Evolutionary conservation across 768 basidiomycete species (phyloP).

Genomic region (Chalciporus pseudorubinellus): DNA sequence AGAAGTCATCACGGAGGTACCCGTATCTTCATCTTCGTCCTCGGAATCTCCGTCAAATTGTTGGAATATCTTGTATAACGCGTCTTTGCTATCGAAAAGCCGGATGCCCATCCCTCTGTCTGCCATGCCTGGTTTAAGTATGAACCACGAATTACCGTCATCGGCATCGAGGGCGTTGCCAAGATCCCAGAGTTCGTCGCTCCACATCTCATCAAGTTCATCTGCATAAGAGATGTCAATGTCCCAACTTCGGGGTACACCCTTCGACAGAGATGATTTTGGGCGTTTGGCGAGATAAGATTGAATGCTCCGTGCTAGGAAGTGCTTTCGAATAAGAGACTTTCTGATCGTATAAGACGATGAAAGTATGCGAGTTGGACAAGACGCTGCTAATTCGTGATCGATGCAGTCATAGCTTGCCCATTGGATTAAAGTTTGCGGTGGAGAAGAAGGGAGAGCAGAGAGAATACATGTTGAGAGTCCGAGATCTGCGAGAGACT

Average conservation of each 20-base stretch:
- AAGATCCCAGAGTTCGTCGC: slow-evolving; percentile 91
- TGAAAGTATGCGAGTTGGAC: slow-evolving; percentile 54
- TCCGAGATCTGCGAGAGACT: slow-evolving; percentile 38
- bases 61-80: slow-evolving; percentile 72
- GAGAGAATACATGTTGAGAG: slow-evolving; percentile 30
- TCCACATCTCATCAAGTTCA: slow-evolving; percentile 91
- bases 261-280: slow-evolving; percentile 49
- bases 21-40: slow-evolving; percentile 38
- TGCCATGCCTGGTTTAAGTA: slow-evolving; percentile 96
- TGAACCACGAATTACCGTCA: slow-evolving; percentile 66
- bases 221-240: slow-evolving; percentile 88
- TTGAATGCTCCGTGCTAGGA: slow-evolving; percentile 71
- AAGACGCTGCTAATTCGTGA: slow-evolving; percentile 63
- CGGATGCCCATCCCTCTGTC: slow-evolving; percentile 95
- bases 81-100: slow-evolving; percentile 76
- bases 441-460: slow-evolving; percentile 21
- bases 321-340: slow-evolving; percentile 92
- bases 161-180: slow-evolving; percentile 53
- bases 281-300: slow-evolving; percentile 73
- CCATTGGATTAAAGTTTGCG: slow-evolving; percentile 61
- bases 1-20: slow-evolving; percentile 69
- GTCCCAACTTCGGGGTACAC: slow-evolving; percentile 75
- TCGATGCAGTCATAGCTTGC: slow-evolving; percentile 85
- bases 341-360: slow-evolving; percentile 90
- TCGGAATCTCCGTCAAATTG: slow-evolving; percentile 67